Evolutionary conservation across 2,329 filamentous ascomycete genomes (phyloP), one percentile per base, ranked within the genome.

Genomic region (Fusarium sp.): DNA sequence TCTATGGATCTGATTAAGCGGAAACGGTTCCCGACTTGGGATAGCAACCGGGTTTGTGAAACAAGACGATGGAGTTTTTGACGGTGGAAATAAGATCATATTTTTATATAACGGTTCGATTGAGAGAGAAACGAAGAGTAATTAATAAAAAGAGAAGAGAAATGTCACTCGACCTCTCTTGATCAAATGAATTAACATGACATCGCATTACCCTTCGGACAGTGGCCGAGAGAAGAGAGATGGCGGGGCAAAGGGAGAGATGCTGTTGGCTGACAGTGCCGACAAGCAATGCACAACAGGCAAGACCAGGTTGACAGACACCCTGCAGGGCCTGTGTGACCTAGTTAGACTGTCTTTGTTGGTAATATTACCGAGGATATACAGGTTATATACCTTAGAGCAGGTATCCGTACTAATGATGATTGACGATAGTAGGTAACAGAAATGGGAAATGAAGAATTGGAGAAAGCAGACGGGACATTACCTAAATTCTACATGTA

Each of bases 211-310:
- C 52, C 45, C 47, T 69, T 74, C 72, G 72, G 72, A 74, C 60
- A 63, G 70, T 74, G 72, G 73, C 72, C 72, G 72, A 74, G 72
- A 72, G 50, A 57, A 40, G 56, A 40, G 56, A 67, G 38, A 62
- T 60, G 51, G 57, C 69, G 62, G 70, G 62, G 59, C 66, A 70
- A 60, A 60, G 53, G 59, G 51, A 65, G 61, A 46, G 61, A 60
- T 69, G 57, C 65, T 49, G 65, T 65, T 73, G 71, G 70, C 58
- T 47, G 42, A 33, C 58, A 51, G 56, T 58, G 58, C 46, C 60
- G 45, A 55, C 63, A 55, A 60, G 36, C 40, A 30, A 44, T 56
- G 58, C 57, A 72, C 62, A 41, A 41, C 15, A 23, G 40, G 62
- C 69, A 61, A 61, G 60, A 51, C 53, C 65, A 71, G 62, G 67